Conservation (phyloP, 2,329 filamentous ascomycete genomes). For the Pseudopithomyces maydicus region DNA sequence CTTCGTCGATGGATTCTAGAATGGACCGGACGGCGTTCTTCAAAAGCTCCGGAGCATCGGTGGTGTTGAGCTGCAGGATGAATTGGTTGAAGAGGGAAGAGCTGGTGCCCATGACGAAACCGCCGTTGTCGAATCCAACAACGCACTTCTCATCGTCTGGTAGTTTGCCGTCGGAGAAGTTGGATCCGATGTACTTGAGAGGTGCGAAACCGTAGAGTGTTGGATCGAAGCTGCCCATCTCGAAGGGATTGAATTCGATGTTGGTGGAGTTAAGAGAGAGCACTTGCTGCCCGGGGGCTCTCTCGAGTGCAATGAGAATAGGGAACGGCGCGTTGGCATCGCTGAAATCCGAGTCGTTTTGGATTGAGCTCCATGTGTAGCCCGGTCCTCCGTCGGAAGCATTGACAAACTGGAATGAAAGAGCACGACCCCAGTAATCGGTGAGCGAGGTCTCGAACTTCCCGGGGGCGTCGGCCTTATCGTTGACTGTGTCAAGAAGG, state of each 20-base stretch:
- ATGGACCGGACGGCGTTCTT: conserved; percentile 58
- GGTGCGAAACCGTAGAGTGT: conserved; percentile 74
- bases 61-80: conserved; percentile 66
- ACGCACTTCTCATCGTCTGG: conserved; percentile 66
- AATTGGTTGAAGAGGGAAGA: conserved; percentile 84
- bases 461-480: conserved; percentile 68
- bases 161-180: conserved; percentile 68
- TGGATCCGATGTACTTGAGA: conserved; percentile 72
- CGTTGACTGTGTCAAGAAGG: conserved; percentile 61
- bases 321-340: conserved; percentile 72
- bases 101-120: conserved; percentile 85
- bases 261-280: conserved; percentile 75
- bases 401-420: conserved; percentile 86
- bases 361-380: conserved; percentile 84
- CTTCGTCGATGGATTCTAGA: conserved; percentile 60
- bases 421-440: conserved; percentile 84
- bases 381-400: conserved; percentile 69
- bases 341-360: conserved; percentile 65
- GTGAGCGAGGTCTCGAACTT: conserved; percentile 71
- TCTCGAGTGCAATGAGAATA: conserved; percentile 71
- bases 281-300: conserved; percentile 64
- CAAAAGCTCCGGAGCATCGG: conserved; percentile 57
- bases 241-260: conserved; percentile 79
- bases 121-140: conserved; percentile 79
- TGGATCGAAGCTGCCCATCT: conserved; percentile 78